A percentile compares a stretch with the other conserved stretches of the same genome.
Evolutionary conservation across 805 yeast species (phyloP).

Genomic region (Komagataella kurtzmanii): DNA sequence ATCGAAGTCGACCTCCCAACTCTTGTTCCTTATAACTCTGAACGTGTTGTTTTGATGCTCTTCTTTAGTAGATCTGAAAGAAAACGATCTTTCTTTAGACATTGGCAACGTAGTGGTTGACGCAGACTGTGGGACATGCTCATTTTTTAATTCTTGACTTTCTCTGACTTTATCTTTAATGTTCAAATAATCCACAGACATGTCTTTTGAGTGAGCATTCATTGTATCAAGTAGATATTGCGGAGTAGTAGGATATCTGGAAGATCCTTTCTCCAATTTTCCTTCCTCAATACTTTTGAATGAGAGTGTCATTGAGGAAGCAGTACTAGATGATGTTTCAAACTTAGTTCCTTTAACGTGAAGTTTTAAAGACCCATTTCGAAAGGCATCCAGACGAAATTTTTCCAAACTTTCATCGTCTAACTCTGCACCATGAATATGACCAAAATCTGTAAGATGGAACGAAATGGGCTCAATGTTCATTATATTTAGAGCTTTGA

Average conservation of each 20-base stretch:
- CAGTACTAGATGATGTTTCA: conserved; percentile 19
- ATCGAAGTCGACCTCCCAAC: conserved; percentile 70
- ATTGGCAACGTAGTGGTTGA: background rate
- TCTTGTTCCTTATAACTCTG: conserved; percentile 52
- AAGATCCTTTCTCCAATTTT: conserved; percentile 7
- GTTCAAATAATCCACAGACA: conserved; percentile 35
- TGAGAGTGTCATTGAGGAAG: conserved; percentile 43
- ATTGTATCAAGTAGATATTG: conserved; percentile 39
- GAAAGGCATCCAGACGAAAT: conserved; percentile 21
- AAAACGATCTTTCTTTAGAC: background rate
- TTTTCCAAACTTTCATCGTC: conserved; percentile 31
- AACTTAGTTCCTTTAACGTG: conserved; percentile 6
- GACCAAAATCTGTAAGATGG: conserved; percentile 59
- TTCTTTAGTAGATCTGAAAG: background rate
- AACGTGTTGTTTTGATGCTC: conserved; percentile 27
- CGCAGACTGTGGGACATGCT: background rate
- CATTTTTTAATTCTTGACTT: background rate
- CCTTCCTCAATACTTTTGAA: conserved; percentile 30
- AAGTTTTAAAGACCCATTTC: conserved; percentile 12
- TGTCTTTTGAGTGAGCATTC: conserved; percentile 14
- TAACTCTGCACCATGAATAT: conserved; percentile 41
- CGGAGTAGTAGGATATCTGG: conserved; percentile 50
- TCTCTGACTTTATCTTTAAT: conserved; percentile 29
- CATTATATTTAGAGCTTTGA: conserved; percentile 20
- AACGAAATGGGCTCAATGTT: conserved; percentile 24